Percentiles rank a stretch among this genome's conserved stretches.
phyloP scores from a whole-genome alignment of 169 alveolate genomes.

The Blepharisma undulans region DNA sequence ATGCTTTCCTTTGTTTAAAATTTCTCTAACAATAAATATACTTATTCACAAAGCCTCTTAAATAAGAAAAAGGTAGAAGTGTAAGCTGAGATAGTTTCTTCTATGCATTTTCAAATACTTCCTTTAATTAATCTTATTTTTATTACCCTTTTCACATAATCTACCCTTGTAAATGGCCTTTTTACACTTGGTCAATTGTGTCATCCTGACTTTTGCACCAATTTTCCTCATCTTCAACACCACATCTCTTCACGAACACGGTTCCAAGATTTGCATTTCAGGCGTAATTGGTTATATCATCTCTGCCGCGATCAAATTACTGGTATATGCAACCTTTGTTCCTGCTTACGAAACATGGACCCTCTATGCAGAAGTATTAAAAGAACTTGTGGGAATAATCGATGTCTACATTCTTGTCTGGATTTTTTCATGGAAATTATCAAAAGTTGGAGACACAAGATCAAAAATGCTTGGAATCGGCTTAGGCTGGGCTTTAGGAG shows the following conservation, averaged over 20 bases:
- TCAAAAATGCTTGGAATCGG: constrained; percentile 6
- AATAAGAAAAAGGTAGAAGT: background rate
- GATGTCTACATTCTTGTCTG: background rate
- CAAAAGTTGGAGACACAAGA: background rate
- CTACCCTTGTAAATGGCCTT: constrained; percentile 31
- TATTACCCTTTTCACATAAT: background rate
- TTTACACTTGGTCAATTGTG: constrained; percentile 27
- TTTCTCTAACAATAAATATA: background rate
- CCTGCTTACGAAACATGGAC: constrained; percentile 11
- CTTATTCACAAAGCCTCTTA: background rate
- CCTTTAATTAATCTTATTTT: background rate
- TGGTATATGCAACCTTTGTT: constrained; percentile 13
- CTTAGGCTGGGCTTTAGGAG: constrained; percentile 33
- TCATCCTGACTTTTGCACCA: constrained; percentile 40
- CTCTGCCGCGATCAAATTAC: background rate
- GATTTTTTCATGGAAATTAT: background rate
- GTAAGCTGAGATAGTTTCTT: background rate
- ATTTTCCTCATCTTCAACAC: constrained; percentile 8
- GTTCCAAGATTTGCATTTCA: background rate
- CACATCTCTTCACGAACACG: constrained; percentile 12
- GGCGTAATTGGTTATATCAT: constrained; percentile 9
- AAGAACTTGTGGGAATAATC: background rate
- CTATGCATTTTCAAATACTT: too few species aligned
- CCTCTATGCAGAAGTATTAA: background rate
- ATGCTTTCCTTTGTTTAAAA: background rate